These are phyloP conservation scores for Diatrype stigma DNA, from an alignment of 2,329 filamentous ascomycete genomes.

Conservation along the genomic window DNA sequence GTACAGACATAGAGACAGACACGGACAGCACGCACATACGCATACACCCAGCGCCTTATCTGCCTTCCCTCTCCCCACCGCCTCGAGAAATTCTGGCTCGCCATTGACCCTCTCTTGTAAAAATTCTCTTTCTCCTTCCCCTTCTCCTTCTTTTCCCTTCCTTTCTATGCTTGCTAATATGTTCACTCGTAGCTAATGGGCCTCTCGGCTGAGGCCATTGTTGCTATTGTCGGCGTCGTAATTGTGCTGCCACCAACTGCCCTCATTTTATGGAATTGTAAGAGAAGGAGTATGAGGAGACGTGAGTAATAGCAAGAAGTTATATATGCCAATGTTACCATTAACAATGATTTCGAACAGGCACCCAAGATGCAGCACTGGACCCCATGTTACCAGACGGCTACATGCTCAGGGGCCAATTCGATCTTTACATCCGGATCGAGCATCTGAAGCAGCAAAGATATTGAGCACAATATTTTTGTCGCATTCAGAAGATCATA, in stretches of 20 bases:
- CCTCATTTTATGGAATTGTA: neutral
- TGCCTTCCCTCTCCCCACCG: no score
- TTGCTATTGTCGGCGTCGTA: neutral
- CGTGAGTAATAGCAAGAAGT: neutral
- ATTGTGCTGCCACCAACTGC: neutral
- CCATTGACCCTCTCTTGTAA: no score
- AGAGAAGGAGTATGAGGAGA: neutral
- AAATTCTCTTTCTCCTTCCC: no score
- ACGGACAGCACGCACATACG: no score
- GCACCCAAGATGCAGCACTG: neutral
- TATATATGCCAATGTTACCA: neutral
- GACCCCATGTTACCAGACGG: neutral
- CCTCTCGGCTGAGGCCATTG: neutral
- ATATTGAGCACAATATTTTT: neutral
- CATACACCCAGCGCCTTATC: no score
- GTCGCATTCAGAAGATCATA: no score
- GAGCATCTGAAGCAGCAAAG: neutral
- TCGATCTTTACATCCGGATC: neutral
- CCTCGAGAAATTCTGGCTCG: no score
- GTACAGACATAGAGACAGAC: no score
- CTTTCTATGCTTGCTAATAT: no score
- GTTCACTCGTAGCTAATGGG: neutral
- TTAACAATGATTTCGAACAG: neutral
- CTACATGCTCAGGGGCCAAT: neutral
- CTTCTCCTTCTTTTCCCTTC: no score